Conservation (phyloP, 31 red algal species). For the Odonthalia washingtoniensis region DNA sequence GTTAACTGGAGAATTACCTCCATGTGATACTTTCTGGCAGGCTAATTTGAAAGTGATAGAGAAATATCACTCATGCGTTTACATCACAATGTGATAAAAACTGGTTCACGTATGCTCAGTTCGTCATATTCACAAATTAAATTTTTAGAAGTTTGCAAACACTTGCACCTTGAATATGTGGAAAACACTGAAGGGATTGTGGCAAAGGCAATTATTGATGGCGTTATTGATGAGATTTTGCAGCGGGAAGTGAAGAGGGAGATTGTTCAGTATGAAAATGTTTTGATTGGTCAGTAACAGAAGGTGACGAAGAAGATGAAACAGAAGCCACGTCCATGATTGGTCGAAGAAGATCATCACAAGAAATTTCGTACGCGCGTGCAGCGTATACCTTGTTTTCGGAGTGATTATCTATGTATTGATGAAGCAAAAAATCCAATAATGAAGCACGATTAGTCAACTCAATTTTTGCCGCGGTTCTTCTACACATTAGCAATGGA, state of each 20-base stretch:
- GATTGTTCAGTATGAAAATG: too few species aligned
- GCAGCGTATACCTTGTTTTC: too few species aligned
- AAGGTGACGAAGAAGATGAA: too few species aligned
- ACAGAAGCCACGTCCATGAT: too few species aligned
- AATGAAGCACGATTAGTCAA: too few species aligned
- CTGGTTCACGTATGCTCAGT: conserved; percentile 85
- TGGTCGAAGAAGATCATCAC: too few species aligned
- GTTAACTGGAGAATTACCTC: conserved; percentile 92
- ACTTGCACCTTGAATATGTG: conserved; percentile 72
- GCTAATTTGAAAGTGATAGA: conserved; percentile 81
- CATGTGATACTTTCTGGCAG: conserved; percentile 77
- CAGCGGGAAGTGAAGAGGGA: conserved; percentile 87
- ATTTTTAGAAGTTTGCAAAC: conserved; percentile 77
- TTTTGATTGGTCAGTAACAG: too few species aligned
- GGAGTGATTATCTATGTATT: too few species aligned
- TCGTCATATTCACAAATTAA: conserved; percentile 93
- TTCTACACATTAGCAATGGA: too few species aligned
- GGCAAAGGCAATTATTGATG: conserved; percentile 97
- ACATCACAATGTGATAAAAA: conserved; percentile 99
- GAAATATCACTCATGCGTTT: conserved; percentile 84
- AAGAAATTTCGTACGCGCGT: too few species aligned
- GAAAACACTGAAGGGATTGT: conserved; percentile 94
- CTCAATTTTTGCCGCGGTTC: too few species aligned
- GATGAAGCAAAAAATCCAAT: too few species aligned
- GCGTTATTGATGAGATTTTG: conserved; percentile 94